phyloP scores from a whole-genome alignment of 2,329 filamentous ascomycete species.

The Aquanectria penicillioides region DNA sequence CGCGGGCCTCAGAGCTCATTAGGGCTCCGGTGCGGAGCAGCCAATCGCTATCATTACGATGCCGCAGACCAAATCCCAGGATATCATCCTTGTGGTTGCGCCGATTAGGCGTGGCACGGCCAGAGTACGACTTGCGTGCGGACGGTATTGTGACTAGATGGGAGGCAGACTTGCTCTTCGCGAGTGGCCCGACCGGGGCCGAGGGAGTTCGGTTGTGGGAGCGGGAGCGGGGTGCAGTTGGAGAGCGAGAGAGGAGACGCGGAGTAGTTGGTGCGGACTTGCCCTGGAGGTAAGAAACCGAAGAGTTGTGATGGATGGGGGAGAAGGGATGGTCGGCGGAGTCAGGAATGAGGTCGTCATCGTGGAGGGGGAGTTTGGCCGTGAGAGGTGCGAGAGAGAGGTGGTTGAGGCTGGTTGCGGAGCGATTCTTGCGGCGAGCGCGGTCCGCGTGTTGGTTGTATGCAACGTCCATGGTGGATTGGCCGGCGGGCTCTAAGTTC shows the following conservation, averaged over 20 bases:
- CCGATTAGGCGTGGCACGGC: constrained; percentile 49
- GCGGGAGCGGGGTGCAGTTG: constrained; percentile 59
- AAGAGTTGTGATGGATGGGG: constrained; percentile 36
- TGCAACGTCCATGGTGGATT: constrained; percentile 62
- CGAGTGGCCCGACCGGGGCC: constrained; percentile 50
- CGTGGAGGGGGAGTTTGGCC: constrained; percentile 66
- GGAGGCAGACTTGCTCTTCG: constrained; percentile 72
- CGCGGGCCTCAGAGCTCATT: constrained; percentile 69
- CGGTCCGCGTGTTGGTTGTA: constrained; percentile 69
- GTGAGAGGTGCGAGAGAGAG: constrained; percentile 73
- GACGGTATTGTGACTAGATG: constrained; percentile 54
- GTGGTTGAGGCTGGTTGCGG: constrained; percentile 67
- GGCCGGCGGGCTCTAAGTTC: too few species aligned
- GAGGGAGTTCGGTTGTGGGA: constrained; percentile 55
- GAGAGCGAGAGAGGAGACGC: constrained; percentile 68
- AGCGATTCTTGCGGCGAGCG: constrained; percentile 67
- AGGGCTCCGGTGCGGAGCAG: constrained; percentile 70
- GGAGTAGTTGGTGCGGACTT: constrained; percentile 73
- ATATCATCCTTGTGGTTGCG: constrained; percentile 45
- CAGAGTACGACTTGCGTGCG: constrained; percentile 38
- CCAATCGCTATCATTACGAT: constrained; percentile 69
- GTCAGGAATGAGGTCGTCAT: constrained; percentile 59
- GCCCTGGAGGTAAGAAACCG: constrained; percentile 66
- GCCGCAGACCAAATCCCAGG: constrained; percentile 42
- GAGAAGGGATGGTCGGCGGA: constrained; percentile 36